Evolutionary conservation across 2,329 filamentous ascomycete species (phyloP).

Genomic region (Trichoderma atroviride): DNA sequence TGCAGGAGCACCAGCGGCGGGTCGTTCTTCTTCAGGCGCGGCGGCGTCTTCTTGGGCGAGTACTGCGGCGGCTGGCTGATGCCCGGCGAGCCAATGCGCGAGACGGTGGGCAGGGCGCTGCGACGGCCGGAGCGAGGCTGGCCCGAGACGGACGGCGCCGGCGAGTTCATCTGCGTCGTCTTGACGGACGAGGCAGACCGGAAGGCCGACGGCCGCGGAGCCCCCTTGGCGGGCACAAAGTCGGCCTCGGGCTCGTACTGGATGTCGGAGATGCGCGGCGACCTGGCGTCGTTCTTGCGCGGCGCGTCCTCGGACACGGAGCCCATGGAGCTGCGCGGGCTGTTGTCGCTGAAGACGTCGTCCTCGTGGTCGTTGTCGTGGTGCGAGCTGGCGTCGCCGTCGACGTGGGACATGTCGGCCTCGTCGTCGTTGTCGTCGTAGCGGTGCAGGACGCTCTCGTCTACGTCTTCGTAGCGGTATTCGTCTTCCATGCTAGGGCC

Average conservation of each 20-base stretch:
- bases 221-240: conserved; percentile 56
- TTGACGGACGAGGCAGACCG: conserved; percentile 70
- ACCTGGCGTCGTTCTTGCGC: conserved; percentile 39
- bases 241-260: conserved; percentile 51
- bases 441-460: not conserved
- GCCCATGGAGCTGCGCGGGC: conserved; percentile 58
- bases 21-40: conserved; percentile 58
- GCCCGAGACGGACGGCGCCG: conserved; percentile 58
- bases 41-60: conserved; percentile 60
- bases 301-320: conserved; percentile 48
- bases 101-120: conserved; percentile 52
- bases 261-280: conserved; percentile 53
- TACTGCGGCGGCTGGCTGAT: conserved; percentile 53
- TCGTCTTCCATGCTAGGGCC: conserved; percentile 32
- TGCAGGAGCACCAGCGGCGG: conserved; percentile 77
- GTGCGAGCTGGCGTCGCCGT: conserved; percentile 52
- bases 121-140: conserved; percentile 59
- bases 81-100: conserved; percentile 57
- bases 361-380: conserved; percentile 55
- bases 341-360: conserved; percentile 62
- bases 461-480: conserved; percentile 15
- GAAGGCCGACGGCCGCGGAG: conserved; percentile 61
- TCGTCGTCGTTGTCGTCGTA: conserved; percentile 12
- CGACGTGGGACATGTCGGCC: conserved; percentile 15
- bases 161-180: conserved; percentile 72